Base-by-base conservation (phyloP, 495 filamentous ascomycete genomes). In the Hyaloscypha bicolor region DNA sequence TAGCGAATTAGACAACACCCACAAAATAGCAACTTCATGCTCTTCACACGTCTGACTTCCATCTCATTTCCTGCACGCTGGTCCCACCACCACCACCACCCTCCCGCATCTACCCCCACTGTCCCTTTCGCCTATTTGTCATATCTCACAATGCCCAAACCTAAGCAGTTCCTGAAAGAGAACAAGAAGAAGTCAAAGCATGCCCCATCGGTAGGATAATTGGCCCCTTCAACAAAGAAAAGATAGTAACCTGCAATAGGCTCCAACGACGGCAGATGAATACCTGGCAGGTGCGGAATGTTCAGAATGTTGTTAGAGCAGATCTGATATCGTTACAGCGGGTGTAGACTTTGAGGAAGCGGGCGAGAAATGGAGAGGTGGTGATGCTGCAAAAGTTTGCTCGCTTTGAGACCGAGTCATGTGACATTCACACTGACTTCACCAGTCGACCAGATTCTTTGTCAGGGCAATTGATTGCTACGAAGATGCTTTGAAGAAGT, bases 331-430 rank as follows among this genome's bases (percentile, higher is more conserved):
- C 45, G 55, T 14, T 62, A 21, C 57, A 88, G 85, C 81, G n/a
- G 89, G 88, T 30, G 89, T 91, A 33, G 84, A 87, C 56, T 79
- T 86, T 45, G 89, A 92, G 78, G 86, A 90, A 75, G 83, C 85
- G 4, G 89, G 88, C 29, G 88, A 88, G 74, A 92, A 92, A 83
- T 91, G 88, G 89, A 80, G 88, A 16, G 89, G 86, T 39, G 88
- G 88, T 33, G 89, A 92, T 75, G 84, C 87, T 16, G 86, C 80
- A 59, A 92, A 92, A 58, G 70, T 67, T 61, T 57, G 60, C 60
- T 25, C 19, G 55, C 32, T 11, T 16, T 31, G 25, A 4, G 12
- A 3, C 42, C 25, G 52, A 1, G 29, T 55, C 39, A 59, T 52
- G 25, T 37, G 33, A 55, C 22, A 6, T 11, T 29, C 29, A 59